Base-by-base conservation (phyloP, 176 grass and related monocot genomes). In the Ensete ventricosum region DNA sequence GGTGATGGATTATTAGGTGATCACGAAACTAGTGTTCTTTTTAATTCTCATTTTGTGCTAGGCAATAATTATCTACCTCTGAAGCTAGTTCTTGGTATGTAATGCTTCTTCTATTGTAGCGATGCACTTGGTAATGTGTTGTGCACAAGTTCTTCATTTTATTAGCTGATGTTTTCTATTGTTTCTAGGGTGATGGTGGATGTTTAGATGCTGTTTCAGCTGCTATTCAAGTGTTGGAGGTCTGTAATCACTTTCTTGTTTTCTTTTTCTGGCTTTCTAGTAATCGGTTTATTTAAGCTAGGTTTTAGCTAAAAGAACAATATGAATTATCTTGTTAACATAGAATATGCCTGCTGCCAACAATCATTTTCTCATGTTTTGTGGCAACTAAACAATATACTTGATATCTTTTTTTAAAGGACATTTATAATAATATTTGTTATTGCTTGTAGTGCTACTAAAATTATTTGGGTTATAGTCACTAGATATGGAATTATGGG, bases 171-270 rank as follows among this genome's bases (percentile, higher is more conserved):
- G 62, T 20, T 80, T 25, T 63, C 9, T 75, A 16, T 25, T 68
- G 12, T 78, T 75, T 88, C 34, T 83, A 93, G 93, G 77, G 29
- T 27, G 77, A 77, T 53, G 93, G 81, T 85, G 86, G 84, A 63
- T 93, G 90, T 76, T 75, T 97, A 22, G 90, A 93, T 76, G 90
- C 90, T 1, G 90, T 93, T 77, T 86, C 90, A 55, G 87, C 93
- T 84, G 93, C 90, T 43, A 86, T 97, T 79, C 84, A 83, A 78
- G 82, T 93, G 27, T 76, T 97, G 72, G 93, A 97, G 90, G 93
- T 97, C 21, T 5, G 83, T 71, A 50, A 14, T 50, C 34, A 73
- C 14, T 13, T 1, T 62, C 43, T 51, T 34, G 25, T 73, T 55
- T 53, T 13, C 2, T 4, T 26, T 57, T 57, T 16, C 4, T 4